Conservation (phyloP, 805 yeast genomes). For the Saturnispora gosingensis region DNA sequence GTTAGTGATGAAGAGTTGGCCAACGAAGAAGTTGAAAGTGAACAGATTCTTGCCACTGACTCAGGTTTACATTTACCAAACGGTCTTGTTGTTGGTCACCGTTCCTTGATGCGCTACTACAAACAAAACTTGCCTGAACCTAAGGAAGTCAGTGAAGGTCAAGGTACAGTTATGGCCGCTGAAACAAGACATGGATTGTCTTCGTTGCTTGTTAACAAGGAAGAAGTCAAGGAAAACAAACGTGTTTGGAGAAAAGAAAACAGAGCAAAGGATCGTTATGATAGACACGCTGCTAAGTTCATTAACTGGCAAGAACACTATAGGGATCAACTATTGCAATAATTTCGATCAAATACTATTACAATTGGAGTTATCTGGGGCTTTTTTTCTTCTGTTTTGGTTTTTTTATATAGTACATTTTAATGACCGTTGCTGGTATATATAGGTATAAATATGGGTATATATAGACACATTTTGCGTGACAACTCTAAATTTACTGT, state of each 20-base stretch:
- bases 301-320: conserved; percentile 78
- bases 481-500: not conserved
- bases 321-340: conserved; percentile 61
- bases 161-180: conserved; percentile 65
- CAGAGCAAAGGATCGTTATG: conserved; percentile 40
- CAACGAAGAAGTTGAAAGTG: conserved; percentile 27
- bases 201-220: conserved; percentile 26
- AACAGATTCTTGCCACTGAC: conserved; percentile 33
- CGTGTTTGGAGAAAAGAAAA: conserved; percentile 55
- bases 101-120: conserved; percentile 62
- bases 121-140: conserved; percentile 54
- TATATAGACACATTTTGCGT: not conserved
- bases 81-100: conserved; percentile 74
- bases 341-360: not conserved
- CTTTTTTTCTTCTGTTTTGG: not conserved
- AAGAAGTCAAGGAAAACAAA: conserved; percentile 35
- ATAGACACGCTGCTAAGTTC: conserved; percentile 52
- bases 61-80: conserved; percentile 64
- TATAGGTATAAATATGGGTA: not conserved
- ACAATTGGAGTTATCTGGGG: not conserved
- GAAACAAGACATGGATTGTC: conserved; percentile 52
- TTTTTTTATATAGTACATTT: not conserved
- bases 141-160: conserved; percentile 48
- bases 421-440: not conserved
- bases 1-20: conserved; percentile 27